These are phyloP conservation scores for Apiospora sp. DNA, from an alignment of 2,329 filamentous ascomycete species.

Conservation along the genomic window DNA sequence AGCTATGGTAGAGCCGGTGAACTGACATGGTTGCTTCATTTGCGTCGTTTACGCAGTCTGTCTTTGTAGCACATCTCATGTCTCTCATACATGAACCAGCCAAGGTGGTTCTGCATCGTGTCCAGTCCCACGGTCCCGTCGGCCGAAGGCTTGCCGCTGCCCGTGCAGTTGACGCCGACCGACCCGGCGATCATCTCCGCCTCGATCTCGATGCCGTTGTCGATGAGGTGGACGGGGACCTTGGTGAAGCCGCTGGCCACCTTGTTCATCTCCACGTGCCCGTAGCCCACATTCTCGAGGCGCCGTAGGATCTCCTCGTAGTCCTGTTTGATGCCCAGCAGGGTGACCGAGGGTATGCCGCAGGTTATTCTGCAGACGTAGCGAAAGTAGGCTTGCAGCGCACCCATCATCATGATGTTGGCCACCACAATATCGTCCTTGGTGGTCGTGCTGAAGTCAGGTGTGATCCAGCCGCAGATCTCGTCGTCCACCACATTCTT, in stretches of 20 bases:
- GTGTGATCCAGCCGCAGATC: conserved; percentile 57
- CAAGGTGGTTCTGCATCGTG: conserved; percentile 40
- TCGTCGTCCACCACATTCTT: conserved; percentile 27
- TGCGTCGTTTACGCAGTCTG: no score
- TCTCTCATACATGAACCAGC: conserved; percentile 43
- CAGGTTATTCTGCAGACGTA: conserved; percentile 45
- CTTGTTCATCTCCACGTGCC: conserved; percentile 34
- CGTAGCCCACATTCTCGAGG: conserved; percentile 42
- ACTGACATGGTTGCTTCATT: neutral
- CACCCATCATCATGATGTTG: conserved; percentile 59
- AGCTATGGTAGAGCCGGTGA: neutral
- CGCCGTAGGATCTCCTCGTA: conserved; percentile 47
- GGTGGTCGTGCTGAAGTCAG: conserved; percentile 59
- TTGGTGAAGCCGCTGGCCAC: conserved; percentile 41
- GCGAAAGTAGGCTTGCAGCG: conserved; percentile 57
- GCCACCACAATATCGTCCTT: conserved; percentile 51
- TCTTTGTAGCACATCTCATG: no score
- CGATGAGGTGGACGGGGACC: conserved; percentile 39
- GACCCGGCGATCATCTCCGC: conserved; percentile 43
- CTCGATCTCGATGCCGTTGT: conserved; percentile 36
- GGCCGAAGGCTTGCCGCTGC: conserved; percentile 27
- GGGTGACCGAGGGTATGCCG: conserved; percentile 60
- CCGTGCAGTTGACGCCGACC: conserved; percentile 35
- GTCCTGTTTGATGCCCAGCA: conserved; percentile 56
- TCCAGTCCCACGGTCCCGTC: conserved; percentile 32